Percentiles rank a stretch among this genome's conserved stretches.
These are phyloP conservation scores for Huiozyma naganishii DNA, from an alignment of 805 yeast genomes.

Conservation along the genomic window DNA sequence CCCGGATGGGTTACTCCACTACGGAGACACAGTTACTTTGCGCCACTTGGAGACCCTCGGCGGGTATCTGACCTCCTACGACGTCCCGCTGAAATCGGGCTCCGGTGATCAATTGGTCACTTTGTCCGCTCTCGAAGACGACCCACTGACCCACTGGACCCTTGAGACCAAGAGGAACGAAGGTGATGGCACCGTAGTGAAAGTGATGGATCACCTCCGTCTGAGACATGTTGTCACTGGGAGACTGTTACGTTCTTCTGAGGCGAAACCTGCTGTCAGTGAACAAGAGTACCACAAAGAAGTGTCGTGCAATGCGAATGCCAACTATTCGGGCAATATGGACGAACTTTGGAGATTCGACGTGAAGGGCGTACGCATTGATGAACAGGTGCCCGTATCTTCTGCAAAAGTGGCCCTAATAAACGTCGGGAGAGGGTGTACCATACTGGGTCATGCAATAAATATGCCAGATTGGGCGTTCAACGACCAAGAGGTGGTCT, in stretches of 20 bases:
- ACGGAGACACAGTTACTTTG: conserved; percentile 61
- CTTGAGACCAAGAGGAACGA: conserved; percentile 34
- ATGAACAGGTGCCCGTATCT: conserved; percentile 29
- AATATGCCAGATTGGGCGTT: conserved; percentile 75
- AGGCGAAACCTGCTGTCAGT: conserved; percentile 70
- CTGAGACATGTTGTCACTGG: conserved; percentile 64
- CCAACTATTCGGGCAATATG: conserved; percentile 50
- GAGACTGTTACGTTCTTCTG: conserved; percentile 56
- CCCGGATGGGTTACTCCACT: conserved; percentile 52
- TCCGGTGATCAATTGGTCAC: conserved; percentile 74
- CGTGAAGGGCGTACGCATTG: conserved; percentile 31
- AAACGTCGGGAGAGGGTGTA: conserved; percentile 60
- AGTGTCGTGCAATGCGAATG: conserved; percentile 61
- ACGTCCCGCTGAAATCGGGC: conserved; percentile 50
- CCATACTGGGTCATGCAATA: conserved; percentile 59
- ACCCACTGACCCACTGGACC: conserved; percentile 61
- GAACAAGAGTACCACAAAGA: conserved; percentile 86
- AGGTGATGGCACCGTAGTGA: conserved; percentile 27
- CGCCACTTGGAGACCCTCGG: conserved; percentile 64
- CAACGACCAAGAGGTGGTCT: conserved; percentile 79
- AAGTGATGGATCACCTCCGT: conserved; percentile 47
- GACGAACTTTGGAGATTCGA: conserved; percentile 62
- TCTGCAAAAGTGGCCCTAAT: conserved; percentile 42
- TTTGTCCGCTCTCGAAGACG: conserved; percentile 48
- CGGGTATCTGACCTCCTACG: conserved; percentile 73